Evolutionary conservation across 202 grass and related monocot species (phyloP).

Genomic region (Eragrostis tef): DNA sequence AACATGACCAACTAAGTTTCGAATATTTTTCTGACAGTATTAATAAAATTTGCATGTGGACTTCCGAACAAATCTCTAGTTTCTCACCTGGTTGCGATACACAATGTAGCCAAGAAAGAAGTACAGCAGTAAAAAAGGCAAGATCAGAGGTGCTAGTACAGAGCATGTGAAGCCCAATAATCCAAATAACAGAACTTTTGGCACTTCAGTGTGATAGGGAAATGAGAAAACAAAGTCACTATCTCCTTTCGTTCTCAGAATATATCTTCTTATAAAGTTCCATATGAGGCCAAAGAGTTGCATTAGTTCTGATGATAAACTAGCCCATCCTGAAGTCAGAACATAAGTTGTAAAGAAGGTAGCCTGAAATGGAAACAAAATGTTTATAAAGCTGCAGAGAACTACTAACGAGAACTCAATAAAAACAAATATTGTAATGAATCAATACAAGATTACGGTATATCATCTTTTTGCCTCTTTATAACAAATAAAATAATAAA

Average conservation of each 20-base stretch:
- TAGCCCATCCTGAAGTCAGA: conserved; percentile 80
- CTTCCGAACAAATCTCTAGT: not conserved
- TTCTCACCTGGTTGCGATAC: conserved; percentile 86
- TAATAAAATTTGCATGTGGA: conserved; percentile 20
- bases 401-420: not conserved
- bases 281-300: conserved; percentile 68
- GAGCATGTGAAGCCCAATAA: conserved; percentile 71
- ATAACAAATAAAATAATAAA: conserved; percentile 1
- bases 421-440: not conserved
- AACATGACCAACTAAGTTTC: not conserved
- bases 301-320: conserved; percentile 71
- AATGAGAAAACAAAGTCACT: conserved; percentile 57
- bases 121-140: conserved; percentile 76
- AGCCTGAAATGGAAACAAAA: conserved; percentile 56
- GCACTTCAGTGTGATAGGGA: conserved; percentile 80
- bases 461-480: not conserved
- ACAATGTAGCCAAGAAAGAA: conserved; percentile 80
- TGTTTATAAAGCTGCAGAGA: conserved; percentile 10
- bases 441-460: not conserved
- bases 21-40: conserved; percentile 1
- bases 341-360: conserved; percentile 86
- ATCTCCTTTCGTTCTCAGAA: conserved; percentile 56
- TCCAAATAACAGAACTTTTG: conserved; percentile 65
- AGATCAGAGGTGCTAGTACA: conserved; percentile 68
- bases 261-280: conserved; percentile 66